Evolutionary conservation across 345 rosid species (phyloP).

Genomic region (Rubroshorea leprosula): DNA sequence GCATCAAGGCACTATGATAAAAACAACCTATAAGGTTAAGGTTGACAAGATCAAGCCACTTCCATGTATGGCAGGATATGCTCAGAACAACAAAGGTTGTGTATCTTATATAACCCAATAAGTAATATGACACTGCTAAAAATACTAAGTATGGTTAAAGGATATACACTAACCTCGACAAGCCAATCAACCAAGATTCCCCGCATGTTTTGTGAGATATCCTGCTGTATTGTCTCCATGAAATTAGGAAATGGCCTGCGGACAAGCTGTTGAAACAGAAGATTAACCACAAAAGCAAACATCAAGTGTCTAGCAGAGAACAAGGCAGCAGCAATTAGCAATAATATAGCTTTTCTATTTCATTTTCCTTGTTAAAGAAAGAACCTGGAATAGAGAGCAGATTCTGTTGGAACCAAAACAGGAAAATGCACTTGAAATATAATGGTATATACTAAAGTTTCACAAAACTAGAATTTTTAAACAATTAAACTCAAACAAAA

Average conservation of each 20-base stretch:
- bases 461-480: not conserved
- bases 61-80: not conserved
- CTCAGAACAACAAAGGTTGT: not conserved
- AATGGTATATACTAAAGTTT: not conserved
- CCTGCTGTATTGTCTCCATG: slow-evolving; percentile 69
- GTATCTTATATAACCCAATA: not conserved
- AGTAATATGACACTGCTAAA: not conserved
- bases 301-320: slow-evolving; percentile 5
- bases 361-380: slow-evolving; percentile 3
- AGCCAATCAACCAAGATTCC: slow-evolving; percentile 96
- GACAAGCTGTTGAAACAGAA: slow-evolving; percentile 43
- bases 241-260: slow-evolving; percentile 52
- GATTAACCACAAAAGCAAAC: slow-evolving; percentile 12
- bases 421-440: too few species aligned
- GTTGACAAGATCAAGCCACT: too few species aligned
- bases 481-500: not conserved
- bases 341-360: slow-evolving; percentile 2
- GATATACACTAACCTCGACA: slow-evolving; percentile 65
- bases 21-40: not conserved
- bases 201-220: slow-evolving; percentile 80
- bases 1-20: not conserved
- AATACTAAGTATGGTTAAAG: not conserved
- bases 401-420: not conserved
- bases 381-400: not conserved
- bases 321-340: not conserved